These are phyloP conservation scores for Populus deltoides DNA, from an alignment of 345 rosid species.

Conservation along the genomic window DNA sequence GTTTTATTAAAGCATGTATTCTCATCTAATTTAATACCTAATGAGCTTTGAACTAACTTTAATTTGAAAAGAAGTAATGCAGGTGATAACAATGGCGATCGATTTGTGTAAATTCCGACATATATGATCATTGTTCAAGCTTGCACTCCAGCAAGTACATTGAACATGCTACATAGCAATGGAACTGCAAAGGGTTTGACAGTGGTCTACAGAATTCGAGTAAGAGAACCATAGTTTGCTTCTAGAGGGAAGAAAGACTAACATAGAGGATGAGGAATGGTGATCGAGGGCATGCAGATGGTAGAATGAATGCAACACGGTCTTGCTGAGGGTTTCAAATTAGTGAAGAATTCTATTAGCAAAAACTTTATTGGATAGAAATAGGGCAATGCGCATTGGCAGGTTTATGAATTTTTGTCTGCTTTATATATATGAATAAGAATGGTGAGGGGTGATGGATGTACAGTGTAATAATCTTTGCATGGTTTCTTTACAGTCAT, in stretches of 20 bases:
- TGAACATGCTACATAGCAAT: background rate
- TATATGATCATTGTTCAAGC: background rate
- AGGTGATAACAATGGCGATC: conserved; percentile 76
- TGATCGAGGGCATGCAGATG: background rate
- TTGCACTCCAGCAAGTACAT: background rate
- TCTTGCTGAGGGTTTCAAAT: conserved; percentile 4
- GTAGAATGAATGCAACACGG: conserved; percentile 4
- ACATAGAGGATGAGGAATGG: conserved; percentile 12
- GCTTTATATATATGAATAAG: conserved; percentile 42
- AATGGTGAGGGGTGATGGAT: conserved; percentile 30
- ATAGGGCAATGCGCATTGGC: conserved; percentile 6
- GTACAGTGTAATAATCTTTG: conserved; percentile 44
- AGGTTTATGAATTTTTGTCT: conserved; percentile 41
- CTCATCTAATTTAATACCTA: background rate
- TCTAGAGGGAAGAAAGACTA: conserved; percentile 16
- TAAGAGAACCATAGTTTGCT: conserved; percentile 17
- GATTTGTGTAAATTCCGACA: conserved; percentile 37
- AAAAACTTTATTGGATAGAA: conserved; percentile 23
- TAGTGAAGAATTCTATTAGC: conserved; percentile 13
- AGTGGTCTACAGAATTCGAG: background rate
- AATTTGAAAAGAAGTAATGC: conserved; percentile 71
- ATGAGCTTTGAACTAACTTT: conserved; percentile 45
- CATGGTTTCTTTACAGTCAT: conserved; percentile 16
- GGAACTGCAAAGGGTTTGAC: conserved; percentile 7
- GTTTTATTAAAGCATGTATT: background rate